A percentile compares a stretch with the other conserved stretches of the same genome.
These are phyloP conservation scores for Bjerkandera adusta DNA, from an alignment of 1,284 basidiomycete genomes.

Conservation along the genomic window DNA sequence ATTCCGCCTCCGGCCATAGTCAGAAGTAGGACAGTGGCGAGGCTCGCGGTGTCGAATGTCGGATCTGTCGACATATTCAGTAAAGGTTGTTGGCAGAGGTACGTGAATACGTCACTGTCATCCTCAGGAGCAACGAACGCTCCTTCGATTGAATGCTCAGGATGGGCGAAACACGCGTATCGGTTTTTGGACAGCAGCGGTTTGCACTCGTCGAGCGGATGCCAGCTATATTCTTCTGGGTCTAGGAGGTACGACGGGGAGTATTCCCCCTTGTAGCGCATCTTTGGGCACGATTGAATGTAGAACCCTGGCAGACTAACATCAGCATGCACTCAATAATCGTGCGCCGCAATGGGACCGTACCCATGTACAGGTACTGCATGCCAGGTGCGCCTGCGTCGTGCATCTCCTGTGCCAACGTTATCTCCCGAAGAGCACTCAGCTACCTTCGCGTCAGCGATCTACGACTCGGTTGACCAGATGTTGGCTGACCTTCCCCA, in stretches of 20 bases:
- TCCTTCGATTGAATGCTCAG: constrained; percentile 48
- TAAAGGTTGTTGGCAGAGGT: neutral
- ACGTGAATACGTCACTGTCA: constrained; percentile 10
- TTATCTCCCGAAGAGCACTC: constrained; percentile 78
- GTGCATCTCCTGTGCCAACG: constrained; percentile 71
- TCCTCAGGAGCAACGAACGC: constrained; percentile 13
- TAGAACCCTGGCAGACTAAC: constrained; percentile 72
- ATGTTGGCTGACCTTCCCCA: constrained; percentile 70
- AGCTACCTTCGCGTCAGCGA: constrained; percentile 44
- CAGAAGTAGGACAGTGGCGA: too few relatives aligned
- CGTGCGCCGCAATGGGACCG: constrained; percentile 17
- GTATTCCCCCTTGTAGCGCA: constrained; percentile 97
- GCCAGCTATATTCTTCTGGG: constrained; percentile 82
- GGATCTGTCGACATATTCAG: too few relatives aligned
- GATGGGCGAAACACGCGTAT: constrained; percentile 67
- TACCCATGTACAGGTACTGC: constrained; percentile 84
- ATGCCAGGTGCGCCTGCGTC: constrained; percentile 64
- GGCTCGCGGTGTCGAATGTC: too few relatives aligned
- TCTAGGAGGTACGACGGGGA: constrained; percentile 86
- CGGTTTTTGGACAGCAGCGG: constrained; percentile 60
- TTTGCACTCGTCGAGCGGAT: constrained; percentile 61
- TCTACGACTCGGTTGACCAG: neutral
- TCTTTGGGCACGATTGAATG: constrained; percentile 90
- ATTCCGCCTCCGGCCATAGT: too few relatives aligned
- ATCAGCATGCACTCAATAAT: neutral